Evolutionary conservation across 192 early-diverging fungal species (phyloP).

Genomic region (Mortierella antarctica): DNA sequence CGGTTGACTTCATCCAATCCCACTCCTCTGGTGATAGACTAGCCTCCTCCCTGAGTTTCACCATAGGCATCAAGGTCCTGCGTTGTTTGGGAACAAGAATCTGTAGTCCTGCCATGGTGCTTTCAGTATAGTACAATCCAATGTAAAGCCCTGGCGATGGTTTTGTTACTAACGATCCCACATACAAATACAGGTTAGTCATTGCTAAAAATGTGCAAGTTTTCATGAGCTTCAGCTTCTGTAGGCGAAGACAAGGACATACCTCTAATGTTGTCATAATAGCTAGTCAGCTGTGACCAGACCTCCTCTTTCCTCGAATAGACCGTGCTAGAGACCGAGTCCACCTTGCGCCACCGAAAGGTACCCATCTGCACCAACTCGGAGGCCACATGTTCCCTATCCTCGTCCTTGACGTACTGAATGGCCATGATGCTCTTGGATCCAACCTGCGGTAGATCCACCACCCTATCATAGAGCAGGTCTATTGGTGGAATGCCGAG

Average conservation of each 20-base stretch:
- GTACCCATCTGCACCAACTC: slow-evolving; percentile 47
- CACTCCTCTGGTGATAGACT: slow-evolving; percentile 49
- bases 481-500: slow-evolving; percentile 41
- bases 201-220: not conserved
- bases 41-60: slow-evolving; percentile 52
- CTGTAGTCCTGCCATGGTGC: slow-evolving; percentile 55
- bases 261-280: slow-evolving; percentile 45
- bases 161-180: slow-evolving; percentile 34
- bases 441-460: slow-evolving; percentile 40
- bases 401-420: slow-evolving; percentile 45
- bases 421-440: slow-evolving; percentile 59
- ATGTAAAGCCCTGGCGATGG: slow-evolving; percentile 58
- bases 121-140: slow-evolving; percentile 61
- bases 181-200: not conserved
- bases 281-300: slow-evolving; percentile 34
- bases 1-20: slow-evolving; percentile 55
- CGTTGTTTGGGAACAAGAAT: slow-evolving; percentile 56
- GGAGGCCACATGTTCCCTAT: slow-evolving; percentile 43
- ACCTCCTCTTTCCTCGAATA: slow-evolving; percentile 44
- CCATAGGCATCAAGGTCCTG: slow-evolving; percentile 57
- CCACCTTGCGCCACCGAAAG: slow-evolving; percentile 55
- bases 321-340: slow-evolving; percentile 36
- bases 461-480: slow-evolving; percentile 56
- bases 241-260: not conserved
- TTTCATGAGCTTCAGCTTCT: too few relatives aligned